Percentiles rank a stretch among this genome's conserved stretches.
phyloP scores from a whole-genome alignment of 805 yeast genomes.

The Yarrowia sp. region DNA sequence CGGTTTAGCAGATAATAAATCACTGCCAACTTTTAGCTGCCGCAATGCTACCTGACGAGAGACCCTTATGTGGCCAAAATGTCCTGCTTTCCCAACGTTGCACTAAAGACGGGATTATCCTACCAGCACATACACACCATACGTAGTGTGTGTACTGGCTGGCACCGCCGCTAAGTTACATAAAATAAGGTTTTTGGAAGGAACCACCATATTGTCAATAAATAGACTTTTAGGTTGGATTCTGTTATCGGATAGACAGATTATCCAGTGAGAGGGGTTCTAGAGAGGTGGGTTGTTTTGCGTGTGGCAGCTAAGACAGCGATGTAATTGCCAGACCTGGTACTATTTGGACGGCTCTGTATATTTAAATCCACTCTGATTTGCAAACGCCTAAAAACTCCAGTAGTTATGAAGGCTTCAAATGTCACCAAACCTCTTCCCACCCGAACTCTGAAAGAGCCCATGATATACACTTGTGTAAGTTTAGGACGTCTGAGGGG shows the following conservation, averaged over 20 bases:
- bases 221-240: constrained; percentile 26
- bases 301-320: not conserved
- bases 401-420: not conserved
- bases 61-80: constrained; percentile 23
- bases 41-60: not conserved
- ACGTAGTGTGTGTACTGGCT: constrained; percentile 5
- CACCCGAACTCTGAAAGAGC: constrained; percentile 14
- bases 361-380: not conserved
- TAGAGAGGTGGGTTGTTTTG: not conserved
- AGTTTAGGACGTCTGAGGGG: constrained; percentile 39
- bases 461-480: constrained; percentile 31
- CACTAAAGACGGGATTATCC: constrained; percentile 14
- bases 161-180: constrained; percentile 20
- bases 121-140: constrained; percentile 6
- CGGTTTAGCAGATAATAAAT: not conserved
- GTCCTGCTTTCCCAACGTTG: constrained; percentile 5
- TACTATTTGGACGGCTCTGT: too few relatives aligned
- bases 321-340: too few relatives aligned
- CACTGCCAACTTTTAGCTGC: too few relatives aligned
- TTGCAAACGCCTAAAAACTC: not conserved
- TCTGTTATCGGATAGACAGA: constrained; percentile 34
- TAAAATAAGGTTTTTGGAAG: constrained; percentile 19
- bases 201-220: constrained; percentile 21
- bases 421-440: not conserved
- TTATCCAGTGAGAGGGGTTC: constrained; percentile 35